Percentiles rank a stretch among this genome's conserved stretches.
These are phyloP conservation scores for Cyclostephanos invisitatus DNA, from an alignment of 108 stramenopile species.

Conservation along the genomic window DNA sequence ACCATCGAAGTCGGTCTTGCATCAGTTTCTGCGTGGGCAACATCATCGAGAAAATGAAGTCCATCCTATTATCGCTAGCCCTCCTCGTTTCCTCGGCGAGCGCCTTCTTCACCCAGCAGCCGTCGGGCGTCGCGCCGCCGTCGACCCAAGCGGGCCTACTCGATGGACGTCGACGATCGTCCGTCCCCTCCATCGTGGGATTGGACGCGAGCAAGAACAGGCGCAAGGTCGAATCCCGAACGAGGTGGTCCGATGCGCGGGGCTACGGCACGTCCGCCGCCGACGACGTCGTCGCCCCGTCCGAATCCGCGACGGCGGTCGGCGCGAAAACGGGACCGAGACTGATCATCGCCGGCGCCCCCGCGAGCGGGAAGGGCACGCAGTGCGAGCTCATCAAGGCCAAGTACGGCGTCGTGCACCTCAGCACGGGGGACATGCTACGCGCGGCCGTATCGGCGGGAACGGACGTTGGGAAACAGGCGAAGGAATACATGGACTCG, in stretches of 20 bases:
- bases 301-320: background rate
- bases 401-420: conserved; percentile 69
- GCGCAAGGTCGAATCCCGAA: conserved; percentile 32
- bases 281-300: background rate
- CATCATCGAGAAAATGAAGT: conserved; percentile 21
- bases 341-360: conserved; percentile 75
- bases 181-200: conserved; percentile 11
- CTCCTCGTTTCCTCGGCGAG: conserved; percentile 14
- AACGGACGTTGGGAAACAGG: conserved; percentile 67
- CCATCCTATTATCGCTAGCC: conserved; percentile 21
- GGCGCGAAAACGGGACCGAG: conserved; percentile 19
- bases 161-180: background rate
- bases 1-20: too few species aligned
- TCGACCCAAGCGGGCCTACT: background rate
- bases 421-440: conserved; percentile 85
- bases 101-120: conserved; percentile 18
- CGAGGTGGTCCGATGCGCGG: conserved; percentile 43
- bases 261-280: conserved; percentile 2
- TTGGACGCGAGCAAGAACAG: conserved; percentile 32
- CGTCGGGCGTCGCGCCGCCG: background rate
- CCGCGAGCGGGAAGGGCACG: conserved; percentile 83
- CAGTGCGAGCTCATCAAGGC: conserved; percentile 77
- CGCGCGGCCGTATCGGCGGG: conserved; percentile 63
- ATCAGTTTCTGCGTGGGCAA: too few species aligned
- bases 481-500: conserved; percentile 89